Base-by-base conservation (phyloP, 2,329 filamentous ascomycete species). In the Diplodia intermedia region DNA sequence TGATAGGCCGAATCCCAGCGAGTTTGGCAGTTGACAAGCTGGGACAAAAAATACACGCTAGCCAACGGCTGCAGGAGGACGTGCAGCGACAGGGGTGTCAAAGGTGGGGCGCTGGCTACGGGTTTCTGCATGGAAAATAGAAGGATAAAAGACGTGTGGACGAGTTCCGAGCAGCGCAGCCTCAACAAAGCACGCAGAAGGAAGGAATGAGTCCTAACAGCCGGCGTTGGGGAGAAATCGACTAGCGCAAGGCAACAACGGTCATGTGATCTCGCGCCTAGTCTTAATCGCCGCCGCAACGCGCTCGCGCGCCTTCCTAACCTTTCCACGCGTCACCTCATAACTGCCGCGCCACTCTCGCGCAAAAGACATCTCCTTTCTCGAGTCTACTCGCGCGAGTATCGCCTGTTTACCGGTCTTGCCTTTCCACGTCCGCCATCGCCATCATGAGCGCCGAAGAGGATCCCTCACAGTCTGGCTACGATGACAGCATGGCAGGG, bases 401-500 rank as follows among this genome's bases (percentile, higher is more conserved):
- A 9, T 43, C 18, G 15, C 7, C 29, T 33, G 1, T 29, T 11
- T n/a, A 50, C 3, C 60, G 7, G 11, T 38, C 15, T 20, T 26
- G 18, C 15, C 26, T 12, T 2, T 15, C 9, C 29, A 23, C 49
- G 23, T 20, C 31, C 18, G 20, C 4, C 47, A 18, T 8, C n/a
- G 56, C n/a, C 40, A 68, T n/a, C n/a, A 85, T 85, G 84, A 83
- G 79, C 70, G 76, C 78, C 69, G 83, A 86, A 71, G 80, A 82
- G 69, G 85, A 86, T 60, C 91, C 96, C 71, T 89, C 90, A 70
- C 86, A 65, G 52, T 57, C 86, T 68, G 66, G 57, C 38, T 87
- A 89, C 73, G 93, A 95, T 68, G 93, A 97, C 69, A 86, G 86
- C 73, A 86, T 89, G 75, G 89, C 90, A 67, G 93, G 91, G 12